Conservation (phyloP, 495 filamentous ascomycete species). For the Tuber calosporum region DNA sequence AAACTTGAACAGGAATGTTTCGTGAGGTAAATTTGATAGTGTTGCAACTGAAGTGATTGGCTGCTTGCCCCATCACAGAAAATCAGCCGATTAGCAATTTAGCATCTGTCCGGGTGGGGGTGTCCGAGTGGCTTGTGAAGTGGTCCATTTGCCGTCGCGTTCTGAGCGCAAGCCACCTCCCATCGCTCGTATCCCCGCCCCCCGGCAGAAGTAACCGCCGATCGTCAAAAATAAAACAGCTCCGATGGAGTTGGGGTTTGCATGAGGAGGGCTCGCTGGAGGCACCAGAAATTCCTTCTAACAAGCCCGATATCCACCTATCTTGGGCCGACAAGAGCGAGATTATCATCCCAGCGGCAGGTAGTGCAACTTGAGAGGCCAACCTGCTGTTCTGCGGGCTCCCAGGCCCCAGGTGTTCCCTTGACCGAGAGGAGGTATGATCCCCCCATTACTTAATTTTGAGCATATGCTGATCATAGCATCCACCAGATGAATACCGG, state of each 20-base stretch:
- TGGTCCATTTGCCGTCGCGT: constrained; percentile 54
- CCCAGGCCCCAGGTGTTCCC: constrained; percentile 53
- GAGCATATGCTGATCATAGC: background rate
- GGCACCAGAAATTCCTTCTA: constrained; percentile 22
- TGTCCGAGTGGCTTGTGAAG: too few relatives aligned
- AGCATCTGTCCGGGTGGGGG: too few relatives aligned
- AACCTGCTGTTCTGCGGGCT: constrained; percentile 14
- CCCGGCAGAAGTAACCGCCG: constrained; percentile 54
- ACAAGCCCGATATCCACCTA: constrained; percentile 57
- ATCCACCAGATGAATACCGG: constrained; percentile 46
- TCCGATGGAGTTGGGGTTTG: constrained; percentile 51
- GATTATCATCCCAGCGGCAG: constrained; percentile 8
- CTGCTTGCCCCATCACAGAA: too few relatives aligned
- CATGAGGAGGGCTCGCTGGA: constrained; percentile 49
- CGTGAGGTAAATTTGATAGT: too few relatives aligned
- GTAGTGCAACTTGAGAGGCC: background rate
- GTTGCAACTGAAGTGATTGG: too few relatives aligned
- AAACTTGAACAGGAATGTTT: too few relatives aligned
- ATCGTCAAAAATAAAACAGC: constrained; percentile 56
- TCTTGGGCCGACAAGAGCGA: constrained; percentile 56
- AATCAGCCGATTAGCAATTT: too few relatives aligned
- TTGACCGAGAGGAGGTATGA: constrained; percentile 53
- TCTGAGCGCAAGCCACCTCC: constrained; percentile 55
- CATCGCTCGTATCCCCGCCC: constrained; percentile 55
- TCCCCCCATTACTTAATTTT: background rate